Conservation (phyloP, 2,329 filamentous ascomycete genomes). For the Teratosphaeria nubilosa region DNA sequence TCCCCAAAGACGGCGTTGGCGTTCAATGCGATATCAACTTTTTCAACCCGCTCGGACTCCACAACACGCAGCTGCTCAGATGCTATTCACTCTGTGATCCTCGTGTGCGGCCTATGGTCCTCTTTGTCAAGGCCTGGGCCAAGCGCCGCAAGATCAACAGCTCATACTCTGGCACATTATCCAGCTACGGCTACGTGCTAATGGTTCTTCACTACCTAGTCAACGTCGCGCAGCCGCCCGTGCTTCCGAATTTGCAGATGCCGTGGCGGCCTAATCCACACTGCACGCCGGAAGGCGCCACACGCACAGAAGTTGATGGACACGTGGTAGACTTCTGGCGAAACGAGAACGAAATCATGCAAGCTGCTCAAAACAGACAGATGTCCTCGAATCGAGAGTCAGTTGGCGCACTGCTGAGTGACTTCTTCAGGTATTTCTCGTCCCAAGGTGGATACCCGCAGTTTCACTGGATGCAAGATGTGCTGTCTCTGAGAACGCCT, state of each 20-base stretch:
- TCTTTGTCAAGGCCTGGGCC: conserved; percentile 88
- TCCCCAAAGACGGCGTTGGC: conserved; percentile 65
- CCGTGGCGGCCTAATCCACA: conserved; percentile 36
- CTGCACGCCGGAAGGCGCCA: conserved; percentile 16
- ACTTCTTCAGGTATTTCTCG: conserved; percentile 78
- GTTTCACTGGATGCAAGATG: conserved; percentile 73
- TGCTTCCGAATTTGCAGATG: conserved; percentile 72
- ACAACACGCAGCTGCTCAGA: conserved; percentile 72
- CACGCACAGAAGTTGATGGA: conserved; percentile 38
- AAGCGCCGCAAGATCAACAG: conserved; percentile 78
- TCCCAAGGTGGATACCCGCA: conserved; percentile 44
- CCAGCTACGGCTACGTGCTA: conserved; percentile 81
- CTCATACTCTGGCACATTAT: conserved; percentile 74
- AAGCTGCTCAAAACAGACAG: conserved; percentile 46
- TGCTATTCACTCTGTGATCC: conserved; percentile 74
- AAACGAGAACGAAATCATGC: conserved; percentile 58
- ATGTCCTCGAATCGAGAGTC: conserved; percentile 61
- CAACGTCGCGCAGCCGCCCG: conserved; percentile 69
- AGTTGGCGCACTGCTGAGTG: conserved; percentile 60
- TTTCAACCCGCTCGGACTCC: conserved; percentile 68
- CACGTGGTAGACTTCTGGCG: conserved; percentile 66
- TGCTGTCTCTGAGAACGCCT: conserved; percentile 62
- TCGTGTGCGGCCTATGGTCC: conserved; percentile 65
- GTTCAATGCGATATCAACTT: conserved; percentile 92
- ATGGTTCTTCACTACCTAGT: conserved; percentile 89